Base-by-base conservation (phyloP, 2,329 filamentous ascomycete genomes). In the Emergomyces orientalis region DNA sequence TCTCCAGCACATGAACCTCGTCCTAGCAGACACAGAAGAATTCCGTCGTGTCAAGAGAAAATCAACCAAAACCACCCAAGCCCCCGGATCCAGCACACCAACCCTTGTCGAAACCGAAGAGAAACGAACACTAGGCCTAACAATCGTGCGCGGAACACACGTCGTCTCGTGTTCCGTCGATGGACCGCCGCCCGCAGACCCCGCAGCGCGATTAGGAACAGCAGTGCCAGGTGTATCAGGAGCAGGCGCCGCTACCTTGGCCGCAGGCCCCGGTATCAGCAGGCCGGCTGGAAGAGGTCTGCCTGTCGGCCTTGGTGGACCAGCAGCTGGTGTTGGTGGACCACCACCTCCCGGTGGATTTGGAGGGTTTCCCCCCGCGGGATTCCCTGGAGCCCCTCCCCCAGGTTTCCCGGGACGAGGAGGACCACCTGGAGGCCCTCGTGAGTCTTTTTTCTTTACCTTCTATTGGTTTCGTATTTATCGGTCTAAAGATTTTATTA, bases 1-100 rank as follows among this genome's bases (percentile, higher is more conserved):
- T 6, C 11, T 22, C 59, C 68, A 96, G 91, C 94, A 99, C 79
- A 99, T 99, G 94, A 99, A 99, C 77, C 86, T 99, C 68, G 94
- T 99, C 66, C 89, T 99, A 66, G 94, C 93, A 78, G 94, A 99
- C 74, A 97, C 94, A 69, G 94, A 99, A 84, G 93, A 97, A 77
- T 97, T 96, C 78, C 89, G 92, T 75, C 89, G 89, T 74, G 88
- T 93, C 66, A 95, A 94, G 81, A 86, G 89, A 77, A 93, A 89
- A 81, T 85, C 88, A 71, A 83, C 85, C 70, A 95, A 94, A 80
- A 80, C 84, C 61, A 77, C 83, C n/a, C 74, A 76, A 56, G 71
- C 75, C 59, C 81, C 86, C 67, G 82, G 82, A 62, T 83, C 85
- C 68, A 76, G 83, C 59, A 80, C 83, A 66, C 84, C 89, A 72